Base-by-base conservation (phyloP, 441 rosid species). In the Euphorbia celastroides region DNA sequence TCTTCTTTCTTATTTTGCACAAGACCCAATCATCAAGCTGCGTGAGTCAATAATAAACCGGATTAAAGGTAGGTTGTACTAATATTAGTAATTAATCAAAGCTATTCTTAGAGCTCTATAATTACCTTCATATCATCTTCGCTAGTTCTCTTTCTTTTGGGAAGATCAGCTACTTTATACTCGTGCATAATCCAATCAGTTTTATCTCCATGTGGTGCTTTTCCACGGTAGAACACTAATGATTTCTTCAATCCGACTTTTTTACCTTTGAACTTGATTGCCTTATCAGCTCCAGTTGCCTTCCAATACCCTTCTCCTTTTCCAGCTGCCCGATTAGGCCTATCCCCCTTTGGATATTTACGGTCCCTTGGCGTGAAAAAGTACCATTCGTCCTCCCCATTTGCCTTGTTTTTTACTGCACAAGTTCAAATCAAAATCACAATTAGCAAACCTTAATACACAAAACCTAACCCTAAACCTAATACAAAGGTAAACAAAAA, bases 121-220 rank as follows among this genome's bases (percentile, higher is more conserved):
- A 9, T 3, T 69, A 77, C 83, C 75, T 31, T 70, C 79, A 72
- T 80, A 16, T 67, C 73, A n/a, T 23, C 5, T 27, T 5, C 10
- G 5, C 41, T 20, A 14, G 23, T 28, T 26, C 10, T 57, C 6
- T n/a, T 57, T 20, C 19, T 3, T 16, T 31, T 44, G 0, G 70
- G 72, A 32, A 70, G 30, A 48, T 23, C 77, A 9, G 10, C 12
- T 8, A 74, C 38, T 57, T 69, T 70, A 23, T 55, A 77, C 32
- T 75, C 80, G 46, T 80, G 76, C 78, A 80, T 75, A 9, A 73
- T 73, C 81, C 76, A 80, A 9, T 61, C 46, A 1, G 76, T 75
- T 31, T 71, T 69, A 0, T 30, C 62, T 1, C 74, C 77, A 3
- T 36, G 67, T 0, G 63, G 70, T 41, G 81, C 48, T 13, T 60